These are phyloP conservation scores for Schizophyllum commune DNA, from an alignment of 1,284 basidiomycete genomes.

Conservation along the genomic window DNA sequence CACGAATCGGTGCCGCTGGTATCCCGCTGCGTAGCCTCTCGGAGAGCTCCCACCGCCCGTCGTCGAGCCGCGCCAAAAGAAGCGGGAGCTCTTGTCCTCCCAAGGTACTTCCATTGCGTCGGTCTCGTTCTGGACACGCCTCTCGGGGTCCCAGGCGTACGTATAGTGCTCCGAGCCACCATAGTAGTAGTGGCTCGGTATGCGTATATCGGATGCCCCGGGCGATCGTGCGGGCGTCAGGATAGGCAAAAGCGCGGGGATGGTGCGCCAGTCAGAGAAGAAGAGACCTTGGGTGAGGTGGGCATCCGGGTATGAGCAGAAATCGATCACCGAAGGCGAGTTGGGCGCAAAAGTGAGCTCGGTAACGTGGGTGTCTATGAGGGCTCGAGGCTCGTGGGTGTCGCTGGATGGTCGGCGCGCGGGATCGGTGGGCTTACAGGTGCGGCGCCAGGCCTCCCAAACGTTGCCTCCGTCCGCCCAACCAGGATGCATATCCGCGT, in stretches of 20 bases:
- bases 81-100: conserved; percentile 63
- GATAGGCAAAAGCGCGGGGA: conserved; percentile 80
- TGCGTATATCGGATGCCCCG: conserved; percentile 84
- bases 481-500: conserved; percentile 56
- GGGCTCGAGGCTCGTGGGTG: conserved; percentile 20
- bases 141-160: conserved; percentile 82
- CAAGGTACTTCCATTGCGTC: conserved; percentile 83
- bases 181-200: conserved; percentile 93
- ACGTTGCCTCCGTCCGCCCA: conserved; percentile 81
- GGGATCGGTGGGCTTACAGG: conserved; percentile 72
- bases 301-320: conserved; percentile 75
- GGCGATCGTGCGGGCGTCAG: conserved; percentile 82
- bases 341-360: conserved; percentile 48
- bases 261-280: conserved; percentile 94
- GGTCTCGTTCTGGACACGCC: conserved; percentile 58
- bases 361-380: conserved; percentile 16
- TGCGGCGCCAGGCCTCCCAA: conserved; percentile 90
- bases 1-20: conserved; percentile 77
- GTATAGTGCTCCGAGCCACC: conserved; percentile 77
- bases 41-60: conserved; percentile 89
- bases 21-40: conserved; percentile 73
- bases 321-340: conserved; percentile 62
- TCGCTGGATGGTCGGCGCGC: conserved; percentile 67
- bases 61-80: conserved; percentile 87
- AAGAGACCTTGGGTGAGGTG: conserved; percentile 88